Conservation (phyloP, 2,329 filamentous ascomycete species). For the Amylocarpus encephaloides region DNA sequence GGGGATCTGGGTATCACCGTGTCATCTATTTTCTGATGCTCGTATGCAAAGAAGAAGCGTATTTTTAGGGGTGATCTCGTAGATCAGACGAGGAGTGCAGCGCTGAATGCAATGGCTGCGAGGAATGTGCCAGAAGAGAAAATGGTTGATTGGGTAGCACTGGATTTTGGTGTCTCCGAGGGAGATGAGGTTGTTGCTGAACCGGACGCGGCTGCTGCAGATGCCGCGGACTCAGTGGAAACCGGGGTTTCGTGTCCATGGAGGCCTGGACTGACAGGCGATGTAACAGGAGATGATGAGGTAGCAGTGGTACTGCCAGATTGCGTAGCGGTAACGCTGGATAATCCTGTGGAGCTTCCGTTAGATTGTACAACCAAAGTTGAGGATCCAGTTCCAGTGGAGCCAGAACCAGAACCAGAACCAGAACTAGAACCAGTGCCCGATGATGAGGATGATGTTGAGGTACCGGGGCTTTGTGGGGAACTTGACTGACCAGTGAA, state of each 20-base stretch:
- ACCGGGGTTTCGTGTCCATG: constrained; percentile 34
- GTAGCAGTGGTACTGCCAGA: constrained; percentile 5
- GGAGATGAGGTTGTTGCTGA: neutral
- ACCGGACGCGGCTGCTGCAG: constrained; percentile 6
- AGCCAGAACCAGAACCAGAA: constrained; percentile 1
- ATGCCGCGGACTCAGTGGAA: constrained; percentile 5
- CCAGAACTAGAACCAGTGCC: neutral
- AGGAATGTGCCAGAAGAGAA: neutral
- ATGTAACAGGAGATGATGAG: constrained; percentile 7
- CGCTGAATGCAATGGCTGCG: neutral
- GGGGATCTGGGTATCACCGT: neutral
- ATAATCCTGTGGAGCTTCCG: constrained; percentile 31
- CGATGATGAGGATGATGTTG: constrained; percentile 1
- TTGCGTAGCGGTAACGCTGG: constrained; percentile 19
- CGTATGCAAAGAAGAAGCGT: neutral
- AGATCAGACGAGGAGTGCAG: neutral
- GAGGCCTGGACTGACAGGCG: constrained; percentile 27
- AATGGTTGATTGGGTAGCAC: neutral
- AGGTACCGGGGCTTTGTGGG: constrained; percentile 2
- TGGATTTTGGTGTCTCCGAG: neutral
- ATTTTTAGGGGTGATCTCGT: neutral
- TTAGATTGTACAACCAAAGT: constrained; percentile 13
- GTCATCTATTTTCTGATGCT: neutral
- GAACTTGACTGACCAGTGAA: constrained; percentile 19
- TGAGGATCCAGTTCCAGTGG: constrained; percentile 9